Evolutionary conservation across 306 rosid species (phyloP).

Genomic region (Malus sylvestris): DNA sequence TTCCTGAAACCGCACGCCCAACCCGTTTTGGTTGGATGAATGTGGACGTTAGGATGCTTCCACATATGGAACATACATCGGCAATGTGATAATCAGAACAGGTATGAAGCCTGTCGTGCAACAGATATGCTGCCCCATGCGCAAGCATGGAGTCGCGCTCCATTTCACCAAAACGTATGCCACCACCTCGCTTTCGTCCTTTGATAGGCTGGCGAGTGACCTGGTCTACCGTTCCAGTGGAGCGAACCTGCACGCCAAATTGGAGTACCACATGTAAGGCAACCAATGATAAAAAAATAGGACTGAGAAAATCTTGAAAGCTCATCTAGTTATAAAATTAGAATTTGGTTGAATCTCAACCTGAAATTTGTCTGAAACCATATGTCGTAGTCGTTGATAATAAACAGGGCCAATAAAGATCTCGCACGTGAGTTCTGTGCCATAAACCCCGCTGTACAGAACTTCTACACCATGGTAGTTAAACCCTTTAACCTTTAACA

Average conservation of each 20-base stretch:
- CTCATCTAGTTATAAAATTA: not conserved
- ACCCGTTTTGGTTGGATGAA: constrained; percentile 45
- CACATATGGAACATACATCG: constrained; percentile 81
- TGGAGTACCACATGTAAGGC: not conserved
- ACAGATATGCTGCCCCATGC: constrained; percentile 87
- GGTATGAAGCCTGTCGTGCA: constrained; percentile 87
- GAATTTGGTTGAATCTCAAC: constrained; percentile 13
- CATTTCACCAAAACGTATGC: constrained; percentile 98
- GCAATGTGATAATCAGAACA: constrained; percentile 93
- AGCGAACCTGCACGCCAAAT: constrained; percentile 57
- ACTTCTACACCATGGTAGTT: constrained; percentile 89
- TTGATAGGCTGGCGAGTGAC: constrained; percentile 82
- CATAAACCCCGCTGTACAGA: constrained; percentile 88
- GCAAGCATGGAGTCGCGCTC: constrained; percentile 96
- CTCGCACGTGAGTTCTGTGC: constrained; percentile 80
- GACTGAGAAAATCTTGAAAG: not conserved
- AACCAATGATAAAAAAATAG: not conserved
- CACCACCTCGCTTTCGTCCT: constrained; percentile 90
- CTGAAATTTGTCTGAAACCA: constrained; percentile 98
- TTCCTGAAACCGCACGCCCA: constrained; percentile 31
- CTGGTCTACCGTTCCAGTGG: constrained; percentile 78
- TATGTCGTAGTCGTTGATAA: constrained; percentile 90
- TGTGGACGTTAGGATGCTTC: constrained; percentile 66
- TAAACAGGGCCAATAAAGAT: constrained; percentile 95
- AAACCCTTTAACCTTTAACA: constrained; percentile 71